Conservation (phyloP, 768 basidiomycete genomes). For the Lactarius hengduanensis region DNA sequence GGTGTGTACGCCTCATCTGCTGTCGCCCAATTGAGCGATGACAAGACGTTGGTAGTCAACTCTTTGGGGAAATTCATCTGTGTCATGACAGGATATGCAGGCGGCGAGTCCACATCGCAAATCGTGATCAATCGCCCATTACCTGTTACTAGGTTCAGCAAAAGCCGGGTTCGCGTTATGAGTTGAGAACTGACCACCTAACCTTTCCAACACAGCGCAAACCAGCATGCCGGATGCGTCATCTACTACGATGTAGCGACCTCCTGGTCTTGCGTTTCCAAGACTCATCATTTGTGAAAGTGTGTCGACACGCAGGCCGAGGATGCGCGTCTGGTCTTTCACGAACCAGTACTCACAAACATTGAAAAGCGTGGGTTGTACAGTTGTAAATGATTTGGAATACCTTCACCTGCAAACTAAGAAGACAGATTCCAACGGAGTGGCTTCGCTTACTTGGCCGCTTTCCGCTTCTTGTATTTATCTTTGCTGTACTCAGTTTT, state of each 20-base stretch:
- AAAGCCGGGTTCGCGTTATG: background rate
- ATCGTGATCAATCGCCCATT: constrained; percentile 80
- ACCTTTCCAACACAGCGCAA: constrained; percentile 77
- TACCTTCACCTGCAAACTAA: constrained; percentile 52
- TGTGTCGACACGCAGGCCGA: constrained; percentile 83
- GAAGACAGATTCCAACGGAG: background rate
- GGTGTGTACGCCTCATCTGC: constrained; percentile 75
- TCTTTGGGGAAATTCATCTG: constrained; percentile 83
- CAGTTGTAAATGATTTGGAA: constrained; percentile 79
- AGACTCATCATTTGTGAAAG: constrained; percentile 85
- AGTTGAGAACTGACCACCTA: constrained; percentile 62
- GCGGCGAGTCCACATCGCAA: constrained; percentile 88
- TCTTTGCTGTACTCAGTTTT: constrained; percentile 99
- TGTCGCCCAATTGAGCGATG: constrained; percentile 88
- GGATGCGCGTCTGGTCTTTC: constrained; percentile 78
- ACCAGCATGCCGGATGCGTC: constrained; percentile 89
- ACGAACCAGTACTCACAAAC: constrained; percentile 87
- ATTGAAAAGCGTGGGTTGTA: constrained; percentile 85
- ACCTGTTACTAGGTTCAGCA: constrained; percentile 44
- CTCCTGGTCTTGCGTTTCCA: constrained; percentile 81
- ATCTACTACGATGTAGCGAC: constrained; percentile 86
- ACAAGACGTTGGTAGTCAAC: constrained; percentile 50
- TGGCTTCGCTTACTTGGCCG: constrained; percentile 73
- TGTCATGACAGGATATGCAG: constrained; percentile 78
- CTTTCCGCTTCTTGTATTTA: constrained; percentile 95